These are phyloP conservation scores for Bullera alba DNA, from an alignment of 768 basidiomycete species.

Conservation along the genomic window DNA sequence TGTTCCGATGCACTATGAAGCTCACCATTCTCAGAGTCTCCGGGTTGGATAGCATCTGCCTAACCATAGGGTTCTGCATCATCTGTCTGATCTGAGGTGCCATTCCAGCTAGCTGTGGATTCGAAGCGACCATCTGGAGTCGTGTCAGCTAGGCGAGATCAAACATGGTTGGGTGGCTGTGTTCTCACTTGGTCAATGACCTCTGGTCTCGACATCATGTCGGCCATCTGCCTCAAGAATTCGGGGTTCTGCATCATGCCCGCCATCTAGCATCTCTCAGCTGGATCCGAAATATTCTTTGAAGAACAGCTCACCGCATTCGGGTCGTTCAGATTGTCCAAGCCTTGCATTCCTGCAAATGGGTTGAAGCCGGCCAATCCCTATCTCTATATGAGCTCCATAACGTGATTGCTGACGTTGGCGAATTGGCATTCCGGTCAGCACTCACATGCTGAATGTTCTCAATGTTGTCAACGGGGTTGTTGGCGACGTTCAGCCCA, in stretches of 20 bases:
- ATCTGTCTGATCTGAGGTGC: slow-evolving; percentile 72
- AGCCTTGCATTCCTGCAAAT: slow-evolving; percentile 72
- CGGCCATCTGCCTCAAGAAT: slow-evolving; percentile 79
- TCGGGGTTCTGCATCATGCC: slow-evolving; percentile 66
- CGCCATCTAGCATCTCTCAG: slow-evolving; percentile 55
- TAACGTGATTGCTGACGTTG: neutral
- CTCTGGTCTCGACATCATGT: slow-evolving; percentile 79
- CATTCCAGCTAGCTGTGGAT: slow-evolving; percentile 69
- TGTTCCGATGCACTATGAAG: neutral
- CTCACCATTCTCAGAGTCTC: slow-evolving; percentile 34
- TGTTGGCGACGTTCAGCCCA: slow-evolving; percentile 71
- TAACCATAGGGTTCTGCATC: slow-evolving; percentile 62
- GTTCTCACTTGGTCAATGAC: slow-evolving; percentile 62
- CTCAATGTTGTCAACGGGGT: slow-evolving; percentile 51
- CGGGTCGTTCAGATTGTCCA: slow-evolving; percentile 78
- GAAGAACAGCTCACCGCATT: slow-evolving; percentile 63
- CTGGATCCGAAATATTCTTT: neutral
- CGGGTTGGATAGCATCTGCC: slow-evolving; percentile 55
- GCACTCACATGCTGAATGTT: slow-evolving; percentile 37
- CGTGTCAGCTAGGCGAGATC: neutral
- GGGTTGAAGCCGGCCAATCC: slow-evolving; percentile 61
- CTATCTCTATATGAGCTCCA: slow-evolving; percentile 5
- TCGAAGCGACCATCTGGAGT: slow-evolving; percentile 58
- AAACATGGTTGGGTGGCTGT: neutral
- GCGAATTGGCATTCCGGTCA: neutral